phyloP scores from a whole-genome alignment of 148 eudicot species.

The Silene uniflora region DNA sequence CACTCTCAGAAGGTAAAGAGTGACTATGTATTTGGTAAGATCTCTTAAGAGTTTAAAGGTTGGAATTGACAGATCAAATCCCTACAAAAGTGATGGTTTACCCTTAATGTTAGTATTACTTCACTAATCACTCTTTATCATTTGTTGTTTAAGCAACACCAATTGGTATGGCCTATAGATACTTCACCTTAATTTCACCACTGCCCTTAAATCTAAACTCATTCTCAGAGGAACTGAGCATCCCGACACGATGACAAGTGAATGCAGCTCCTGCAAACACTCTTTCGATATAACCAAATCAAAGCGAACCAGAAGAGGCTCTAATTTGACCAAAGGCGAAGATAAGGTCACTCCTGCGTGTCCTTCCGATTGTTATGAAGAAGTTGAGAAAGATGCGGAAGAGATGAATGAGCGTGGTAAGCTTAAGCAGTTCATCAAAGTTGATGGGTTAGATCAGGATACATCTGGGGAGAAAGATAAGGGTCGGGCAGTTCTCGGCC shows the following conservation, averaged over 20 bases:
- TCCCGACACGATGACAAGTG: slow-evolving; percentile 13
- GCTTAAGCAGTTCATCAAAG: slow-evolving; percentile 27
- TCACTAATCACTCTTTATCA: slow-evolving; percentile 7
- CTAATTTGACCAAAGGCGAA: not conserved
- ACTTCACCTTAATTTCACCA: not conserved
- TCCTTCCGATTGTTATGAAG: not conserved
- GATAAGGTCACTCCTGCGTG: not conserved
- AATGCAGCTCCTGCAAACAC: slow-evolving; percentile 19
- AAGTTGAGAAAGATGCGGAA: not conserved
- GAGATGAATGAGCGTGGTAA: slow-evolving; percentile 18
- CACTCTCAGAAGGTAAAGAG: not conserved
- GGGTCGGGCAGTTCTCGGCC: slow-evolving; percentile 15
- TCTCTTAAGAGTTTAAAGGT: not conserved
- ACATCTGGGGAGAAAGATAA: not conserved
- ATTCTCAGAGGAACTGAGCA: not conserved
- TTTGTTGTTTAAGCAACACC: slow-evolving; percentile 25
- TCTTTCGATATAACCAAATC: slow-evolving; percentile 28
- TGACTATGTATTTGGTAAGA: not conserved
- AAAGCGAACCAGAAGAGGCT: slow-evolving; percentile 25
- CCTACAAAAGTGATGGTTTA: slow-evolving; percentile 33
- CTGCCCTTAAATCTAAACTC: not conserved
- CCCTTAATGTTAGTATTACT: slow-evolving; percentile 8
- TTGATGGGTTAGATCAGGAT: not conserved
- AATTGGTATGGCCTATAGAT: too few species aligned
- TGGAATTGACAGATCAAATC: slow-evolving; percentile 17